These are phyloP conservation scores for Suhomyces sp. DNA, from an alignment of 805 yeast genomes.

Conservation along the genomic window DNA sequence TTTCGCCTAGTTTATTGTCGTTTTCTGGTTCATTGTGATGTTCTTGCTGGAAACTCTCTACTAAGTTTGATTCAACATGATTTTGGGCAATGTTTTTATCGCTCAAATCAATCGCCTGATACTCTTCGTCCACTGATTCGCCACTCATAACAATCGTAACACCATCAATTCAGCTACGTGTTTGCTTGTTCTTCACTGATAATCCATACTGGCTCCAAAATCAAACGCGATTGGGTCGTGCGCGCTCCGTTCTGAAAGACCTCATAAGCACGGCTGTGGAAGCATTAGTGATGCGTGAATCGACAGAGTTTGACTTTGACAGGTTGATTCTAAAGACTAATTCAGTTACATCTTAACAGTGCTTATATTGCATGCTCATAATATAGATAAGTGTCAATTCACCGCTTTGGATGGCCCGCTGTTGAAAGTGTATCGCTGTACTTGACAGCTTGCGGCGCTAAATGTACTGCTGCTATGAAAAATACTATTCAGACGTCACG, in stretches of 20 bases:
- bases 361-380: not conserved
- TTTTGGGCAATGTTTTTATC: not conserved
- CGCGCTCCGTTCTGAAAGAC: not conserved
- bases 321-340: not conserved
- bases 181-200: not conserved
- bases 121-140: not conserved
- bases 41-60: not conserved
- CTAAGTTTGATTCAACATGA: not conserved
- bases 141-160: not conserved
- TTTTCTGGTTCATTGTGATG: not conserved
- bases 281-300: not conserved
- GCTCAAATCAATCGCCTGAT: not conserved
- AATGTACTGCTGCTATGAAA: not conserved
- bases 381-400: not conserved
- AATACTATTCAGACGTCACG: not conserved
- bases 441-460: not conserved
- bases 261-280: not conserved
- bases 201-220: not conserved
- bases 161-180: not conserved
- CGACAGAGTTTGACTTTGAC: not conserved
- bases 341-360: not conserved
- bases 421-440: not conserved
- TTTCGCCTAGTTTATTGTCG: not conserved
- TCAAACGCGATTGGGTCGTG: conserved; percentile 1
- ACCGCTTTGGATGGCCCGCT: not conserved